These are phyloP conservation scores for Epicoccum sorghinum DNA, from an alignment of 2,329 filamentous ascomycete species.

Conservation along the genomic window DNA sequence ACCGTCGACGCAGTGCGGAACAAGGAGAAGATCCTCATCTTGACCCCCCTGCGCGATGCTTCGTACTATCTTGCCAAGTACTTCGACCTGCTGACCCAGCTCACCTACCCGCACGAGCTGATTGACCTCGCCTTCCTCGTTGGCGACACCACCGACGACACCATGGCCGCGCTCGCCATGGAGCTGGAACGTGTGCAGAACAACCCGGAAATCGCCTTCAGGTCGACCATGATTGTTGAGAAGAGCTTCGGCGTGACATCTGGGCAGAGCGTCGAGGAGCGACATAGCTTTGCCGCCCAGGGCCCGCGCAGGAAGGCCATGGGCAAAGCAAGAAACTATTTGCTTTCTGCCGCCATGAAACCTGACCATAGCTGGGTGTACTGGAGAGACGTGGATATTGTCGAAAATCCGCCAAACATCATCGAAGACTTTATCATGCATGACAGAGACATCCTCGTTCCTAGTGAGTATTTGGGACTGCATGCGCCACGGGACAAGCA, in stretches of 20 bases:
- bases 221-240: conserved; percentile 81
- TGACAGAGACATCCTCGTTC: conserved; percentile 89
- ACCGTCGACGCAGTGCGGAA: conserved; percentile 79
- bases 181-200: conserved; percentile 90
- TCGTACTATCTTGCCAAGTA: conserved; percentile 82
- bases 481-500: not conserved
- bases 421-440: conserved; percentile 95
- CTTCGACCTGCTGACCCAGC: conserved; percentile 87
- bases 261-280: conserved; percentile 80
- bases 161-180: conserved; percentile 79
- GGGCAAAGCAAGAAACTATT: conserved; percentile 88
- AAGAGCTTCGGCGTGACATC: conserved; percentile 84
- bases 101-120: conserved; percentile 92
- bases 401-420: conserved; percentile 84
- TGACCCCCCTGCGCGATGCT: conserved; percentile 92
- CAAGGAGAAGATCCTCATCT: conserved; percentile 85
- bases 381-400: conserved; percentile 97
- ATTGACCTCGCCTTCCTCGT: conserved; percentile 96
- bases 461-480: conserved; percentile 68
- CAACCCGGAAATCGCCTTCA: conserved; percentile 79
- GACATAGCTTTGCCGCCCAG: conserved; percentile 86
- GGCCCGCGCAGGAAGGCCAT: conserved; percentile 89
- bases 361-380: conserved; percentile 98
- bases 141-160: conserved; percentile 89
- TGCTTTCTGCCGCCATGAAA: conserved; percentile 82